Percentiles rank a stretch among this genome's conserved stretches.
These are phyloP conservation scores for Verbascum thapsus DNA, from an alignment of 257 asterid species.

Conservation along the genomic window DNA sequence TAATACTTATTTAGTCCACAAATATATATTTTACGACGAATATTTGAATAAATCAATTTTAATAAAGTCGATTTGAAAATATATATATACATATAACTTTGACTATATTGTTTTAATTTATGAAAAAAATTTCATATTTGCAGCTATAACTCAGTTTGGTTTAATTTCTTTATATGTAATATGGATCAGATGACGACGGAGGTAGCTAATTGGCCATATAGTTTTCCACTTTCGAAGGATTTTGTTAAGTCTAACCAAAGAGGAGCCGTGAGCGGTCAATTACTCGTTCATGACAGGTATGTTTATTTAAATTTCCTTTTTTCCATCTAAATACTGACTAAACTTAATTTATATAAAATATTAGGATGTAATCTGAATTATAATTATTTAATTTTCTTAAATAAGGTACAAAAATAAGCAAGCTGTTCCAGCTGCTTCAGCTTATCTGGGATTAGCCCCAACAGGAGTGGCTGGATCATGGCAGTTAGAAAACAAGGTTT, in stretches of 20 bases:
- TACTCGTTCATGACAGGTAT: constrained; percentile 58
- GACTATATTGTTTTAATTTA: too few species aligned
- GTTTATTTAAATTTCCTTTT: not conserved
- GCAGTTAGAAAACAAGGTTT: constrained; percentile 77
- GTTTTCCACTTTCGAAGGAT: constrained; percentile 53
- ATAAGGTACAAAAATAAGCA: constrained; percentile 40
- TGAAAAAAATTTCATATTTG: too few species aligned
- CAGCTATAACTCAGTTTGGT: not conserved
- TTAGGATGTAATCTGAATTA: too few species aligned
- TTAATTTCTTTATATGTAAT: too few species aligned
- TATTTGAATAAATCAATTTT: too few species aligned
- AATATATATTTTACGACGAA: too few species aligned
- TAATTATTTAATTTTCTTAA: not conserved
- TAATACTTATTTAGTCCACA: too few species aligned
- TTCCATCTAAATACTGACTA: not conserved
- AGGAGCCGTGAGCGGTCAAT: constrained; percentile 52
- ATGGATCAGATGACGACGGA: constrained; percentile 55
- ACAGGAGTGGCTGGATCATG: constrained; percentile 65
- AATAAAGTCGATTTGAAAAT: too few species aligned
- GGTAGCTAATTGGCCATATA: constrained; percentile 61
- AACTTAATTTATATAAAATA: too few species aligned
- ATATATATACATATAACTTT: too few species aligned
- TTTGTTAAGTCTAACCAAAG: constrained; percentile 49
- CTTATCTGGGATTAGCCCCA: constrained; percentile 68
- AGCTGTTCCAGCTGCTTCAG: constrained; percentile 36